Percentiles rank a stretch among this genome's conserved stretches.
phyloP scores from a whole-genome alignment of 2,329 filamentous ascomycete species.

The Chaetothyriales sp. region DNA sequence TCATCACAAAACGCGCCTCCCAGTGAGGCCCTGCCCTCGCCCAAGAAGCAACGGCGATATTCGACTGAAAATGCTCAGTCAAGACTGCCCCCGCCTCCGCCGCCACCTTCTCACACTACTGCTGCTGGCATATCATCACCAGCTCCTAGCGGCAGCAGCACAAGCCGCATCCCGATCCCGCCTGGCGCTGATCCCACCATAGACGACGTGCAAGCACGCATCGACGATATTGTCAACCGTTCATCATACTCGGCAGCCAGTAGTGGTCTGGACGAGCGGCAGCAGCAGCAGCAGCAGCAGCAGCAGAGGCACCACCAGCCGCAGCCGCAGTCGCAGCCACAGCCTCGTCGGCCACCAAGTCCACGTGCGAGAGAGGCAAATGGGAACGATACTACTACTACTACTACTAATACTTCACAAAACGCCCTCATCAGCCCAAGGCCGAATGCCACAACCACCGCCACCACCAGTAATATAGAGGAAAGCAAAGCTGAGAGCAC shows the following conservation, averaged over 20 bases:
- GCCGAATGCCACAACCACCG: not conserved
- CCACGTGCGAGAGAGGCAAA: not conserved
- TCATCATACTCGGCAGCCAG: not conserved
- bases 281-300: slow-evolving; percentile 3
- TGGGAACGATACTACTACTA: too few species aligned
- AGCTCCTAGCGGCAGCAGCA: slow-evolving; percentile 8
- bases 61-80: slow-evolving; percentile 14
- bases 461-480: slow-evolving; percentile 1
- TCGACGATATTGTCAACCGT: slow-evolving; percentile 22
- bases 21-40: slow-evolving; percentile 7
- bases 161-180: not conserved
- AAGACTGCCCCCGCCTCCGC: slow-evolving; percentile 5
- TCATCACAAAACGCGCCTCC: slow-evolving; percentile 8
- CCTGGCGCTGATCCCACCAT: slow-evolving; percentile 3
- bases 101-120: too few species aligned
- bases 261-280: not conserved
- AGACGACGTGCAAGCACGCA: slow-evolving; percentile 24
- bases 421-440: not conserved
- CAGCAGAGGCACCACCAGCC: not conserved
- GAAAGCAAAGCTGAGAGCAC: slow-evolving; percentile 8
- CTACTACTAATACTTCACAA: not conserved
- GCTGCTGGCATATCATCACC: slow-evolving; percentile 1
- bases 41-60: slow-evolving; percentile 10
- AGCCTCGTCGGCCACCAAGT: not conserved
- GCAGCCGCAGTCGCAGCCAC: slow-evolving; percentile 2